Conservation (phyloP, 2,329 filamentous ascomycete species). For the Macroventuria anomochaeta region DNA sequence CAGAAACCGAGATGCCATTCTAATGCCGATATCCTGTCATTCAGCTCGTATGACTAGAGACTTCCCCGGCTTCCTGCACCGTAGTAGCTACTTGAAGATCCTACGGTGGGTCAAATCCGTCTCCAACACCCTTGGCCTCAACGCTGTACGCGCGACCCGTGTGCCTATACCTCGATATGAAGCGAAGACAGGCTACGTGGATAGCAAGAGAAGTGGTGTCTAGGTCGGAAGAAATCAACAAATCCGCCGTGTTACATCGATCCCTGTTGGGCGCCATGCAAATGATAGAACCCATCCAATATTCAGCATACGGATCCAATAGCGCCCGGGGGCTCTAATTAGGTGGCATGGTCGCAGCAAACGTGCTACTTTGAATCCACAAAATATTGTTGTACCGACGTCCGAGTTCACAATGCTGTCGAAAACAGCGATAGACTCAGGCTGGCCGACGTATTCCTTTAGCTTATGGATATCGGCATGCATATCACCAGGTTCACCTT, state of each 20-base stretch:
- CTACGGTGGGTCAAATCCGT: neutral
- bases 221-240: neutral
- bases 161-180: neutral
- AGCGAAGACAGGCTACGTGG: neutral
- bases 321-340: neutral
- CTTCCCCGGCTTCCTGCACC: too few species aligned
- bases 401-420: neutral
- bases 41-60: too few species aligned
- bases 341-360: neutral
- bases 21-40: too few species aligned
- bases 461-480: neutral
- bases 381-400: neutral
- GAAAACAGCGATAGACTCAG: neutral
- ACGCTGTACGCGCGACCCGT: neutral
- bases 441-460: neutral
- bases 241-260: neutral
- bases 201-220: neutral
- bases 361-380: neutral
- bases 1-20: too few species aligned
- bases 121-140: neutral
- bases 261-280: neutral
- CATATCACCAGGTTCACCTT: neutral
- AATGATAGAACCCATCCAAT: neutral
- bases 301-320: neutral
- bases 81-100: too few species aligned